Conservation (phyloP, 164 flowering plant genomes). For the Vitis cinerea region DNA sequence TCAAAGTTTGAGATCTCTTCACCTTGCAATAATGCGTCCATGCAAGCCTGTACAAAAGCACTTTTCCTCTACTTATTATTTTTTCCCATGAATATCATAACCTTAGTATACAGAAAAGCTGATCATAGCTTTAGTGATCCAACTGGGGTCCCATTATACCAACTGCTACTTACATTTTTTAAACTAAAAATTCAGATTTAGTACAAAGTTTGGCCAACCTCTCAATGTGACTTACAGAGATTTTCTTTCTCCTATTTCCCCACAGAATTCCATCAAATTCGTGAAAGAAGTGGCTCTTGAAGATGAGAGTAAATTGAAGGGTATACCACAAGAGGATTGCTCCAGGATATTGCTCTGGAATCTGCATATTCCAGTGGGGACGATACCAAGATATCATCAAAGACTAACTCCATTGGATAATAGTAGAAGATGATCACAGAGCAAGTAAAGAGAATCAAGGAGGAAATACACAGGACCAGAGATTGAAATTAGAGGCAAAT, state of each 20-base stretch:
- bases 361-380: conserved; percentile 27
- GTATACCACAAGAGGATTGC: conserved; percentile 65
- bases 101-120: neutral
- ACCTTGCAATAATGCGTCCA: too few species aligned
- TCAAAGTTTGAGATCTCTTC: too few species aligned
- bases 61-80: too few species aligned
- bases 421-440: too few species aligned
- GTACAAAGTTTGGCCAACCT: conserved; percentile 13
- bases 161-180: neutral
- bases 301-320: conserved; percentile 74
- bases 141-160: neutral
- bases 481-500: too few species aligned
- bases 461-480: neutral
- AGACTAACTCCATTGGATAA: neutral
- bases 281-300: conserved; percentile 72
- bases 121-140: neutral
- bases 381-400: neutral
- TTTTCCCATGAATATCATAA: too few species aligned
- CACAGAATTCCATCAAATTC: conserved; percentile 57
- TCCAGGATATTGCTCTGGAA: conserved; percentile 79
- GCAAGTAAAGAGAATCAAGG: neutral
- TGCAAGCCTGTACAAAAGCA: too few species aligned
- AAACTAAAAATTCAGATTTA: neutral
- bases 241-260: neutral
- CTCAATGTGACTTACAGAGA: neutral